These are phyloP conservation scores for Trebouxia sp. DNA, from an alignment of 139 green algal genomes.

Conservation along the genomic window DNA sequence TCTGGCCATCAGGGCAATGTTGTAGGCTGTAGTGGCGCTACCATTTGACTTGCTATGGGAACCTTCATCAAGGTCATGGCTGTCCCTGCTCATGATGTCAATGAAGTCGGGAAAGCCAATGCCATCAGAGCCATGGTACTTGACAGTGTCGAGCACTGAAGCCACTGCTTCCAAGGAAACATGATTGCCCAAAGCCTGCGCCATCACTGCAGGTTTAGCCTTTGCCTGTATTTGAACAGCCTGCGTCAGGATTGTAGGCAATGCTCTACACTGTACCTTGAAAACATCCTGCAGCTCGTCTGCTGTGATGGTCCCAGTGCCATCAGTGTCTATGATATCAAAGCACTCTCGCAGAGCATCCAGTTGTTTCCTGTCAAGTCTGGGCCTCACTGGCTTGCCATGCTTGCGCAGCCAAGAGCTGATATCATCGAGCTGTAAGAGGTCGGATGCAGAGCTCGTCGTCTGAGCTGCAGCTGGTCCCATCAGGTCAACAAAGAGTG, in stretches of 20 bases:
- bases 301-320: slow-evolving; percentile 12
- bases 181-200: slow-evolving; percentile 6
- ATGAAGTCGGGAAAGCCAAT: slow-evolving; percentile 29
- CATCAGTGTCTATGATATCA: slow-evolving; percentile 35
- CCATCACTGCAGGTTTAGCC: too few species aligned
- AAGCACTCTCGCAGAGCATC: slow-evolving; percentile 31
- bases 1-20: slow-evolving; percentile 23
- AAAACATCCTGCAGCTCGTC: slow-evolving; percentile 29
- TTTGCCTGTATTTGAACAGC: too few species aligned
- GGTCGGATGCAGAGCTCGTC: too few species aligned
- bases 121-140: background rate
- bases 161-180: slow-evolving; percentile 23
- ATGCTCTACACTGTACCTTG: too few species aligned
- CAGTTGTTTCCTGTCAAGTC: slow-evolving; percentile 6
- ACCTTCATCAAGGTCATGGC: background rate
- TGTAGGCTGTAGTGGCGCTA: background rate
- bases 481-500: too few species aligned
- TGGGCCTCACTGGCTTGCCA: slow-evolving; percentile 24
- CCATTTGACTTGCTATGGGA: background rate
- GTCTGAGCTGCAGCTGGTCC: background rate
- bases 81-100: slow-evolving; percentile 27
- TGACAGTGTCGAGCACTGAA: background rate
- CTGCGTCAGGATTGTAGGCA: too few species aligned
- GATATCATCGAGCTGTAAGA: slow-evolving; percentile 6
- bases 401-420: slow-evolving; percentile 22